phyloP scores from a whole-genome alignment of 2,329 filamentous ascomycete genomes.

The Mycocentrospora acerina region DNA sequence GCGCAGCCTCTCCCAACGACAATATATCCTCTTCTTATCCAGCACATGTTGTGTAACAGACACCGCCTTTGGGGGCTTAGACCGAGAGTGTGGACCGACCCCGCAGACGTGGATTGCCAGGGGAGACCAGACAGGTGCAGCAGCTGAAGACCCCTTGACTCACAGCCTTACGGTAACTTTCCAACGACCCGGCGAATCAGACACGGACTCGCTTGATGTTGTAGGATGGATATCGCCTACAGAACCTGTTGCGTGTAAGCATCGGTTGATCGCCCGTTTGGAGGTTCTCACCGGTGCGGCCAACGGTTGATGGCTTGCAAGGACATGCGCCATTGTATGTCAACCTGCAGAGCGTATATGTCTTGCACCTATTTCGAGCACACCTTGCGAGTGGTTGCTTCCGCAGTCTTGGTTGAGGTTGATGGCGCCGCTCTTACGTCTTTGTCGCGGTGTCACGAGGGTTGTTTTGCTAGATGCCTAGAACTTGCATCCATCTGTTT shows the following conservation, averaged over 20 bases:
- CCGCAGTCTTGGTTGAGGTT: not conserved
- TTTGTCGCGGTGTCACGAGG: slow-evolving; percentile 12
- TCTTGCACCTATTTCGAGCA: slow-evolving; percentile 23
- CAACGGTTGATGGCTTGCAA: slow-evolving; percentile 18
- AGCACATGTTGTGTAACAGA: slow-evolving; percentile 13
- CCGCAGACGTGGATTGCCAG: slow-evolving; percentile 24
- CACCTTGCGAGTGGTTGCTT: slow-evolving; percentile 20
- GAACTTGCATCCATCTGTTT: slow-evolving; percentile 15
- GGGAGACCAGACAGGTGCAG: slow-evolving; percentile 24
- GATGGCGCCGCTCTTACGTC: slow-evolving; percentile 1
- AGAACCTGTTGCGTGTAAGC: slow-evolving; percentile 14
- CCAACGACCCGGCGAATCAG: slow-evolving; percentile 21
- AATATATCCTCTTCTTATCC: slow-evolving; percentile 30
- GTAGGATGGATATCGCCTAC: slow-evolving; percentile 11
- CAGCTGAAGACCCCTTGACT: slow-evolving; percentile 29
- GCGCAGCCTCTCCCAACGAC: slow-evolving; percentile 19
- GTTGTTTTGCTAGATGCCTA: slow-evolving; percentile 21
- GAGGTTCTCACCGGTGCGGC: slow-evolving; percentile 31
- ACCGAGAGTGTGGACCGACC: slow-evolving; percentile 26
- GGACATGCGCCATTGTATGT: slow-evolving; percentile 28
- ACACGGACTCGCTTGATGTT: slow-evolving; percentile 5
- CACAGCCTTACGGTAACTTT: slow-evolving; percentile 30
- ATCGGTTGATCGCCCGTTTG: slow-evolving; percentile 13
- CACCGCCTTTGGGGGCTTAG: slow-evolving; percentile 33
- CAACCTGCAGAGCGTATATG: slow-evolving; percentile 18